Evolutionary conservation across 495 filamentous ascomycete species (phyloP).

Genomic region (Neurospora sp.): DNA sequence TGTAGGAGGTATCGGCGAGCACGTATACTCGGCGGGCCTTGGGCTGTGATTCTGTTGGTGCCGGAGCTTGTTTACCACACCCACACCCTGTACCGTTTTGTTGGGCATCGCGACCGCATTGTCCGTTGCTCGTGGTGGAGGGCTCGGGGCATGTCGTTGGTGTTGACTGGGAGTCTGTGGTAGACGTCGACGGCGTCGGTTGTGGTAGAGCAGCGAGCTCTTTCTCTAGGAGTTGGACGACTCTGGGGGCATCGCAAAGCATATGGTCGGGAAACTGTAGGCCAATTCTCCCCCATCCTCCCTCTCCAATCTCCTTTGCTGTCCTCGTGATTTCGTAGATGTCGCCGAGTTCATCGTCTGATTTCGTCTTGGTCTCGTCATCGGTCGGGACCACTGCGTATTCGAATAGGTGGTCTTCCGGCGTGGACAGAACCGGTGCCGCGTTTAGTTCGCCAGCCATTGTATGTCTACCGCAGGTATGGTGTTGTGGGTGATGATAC

Average conservation of each 20-base stretch:
- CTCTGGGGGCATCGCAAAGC: constrained; percentile 72
- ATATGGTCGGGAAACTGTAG: constrained; percentile 93
- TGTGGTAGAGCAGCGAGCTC: constrained; percentile 36
- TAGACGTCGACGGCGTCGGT: not conserved
- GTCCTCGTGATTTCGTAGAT: constrained; percentile 86
- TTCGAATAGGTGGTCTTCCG: constrained; percentile 71
- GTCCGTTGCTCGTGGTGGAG: not conserved
- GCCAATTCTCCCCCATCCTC: constrained; percentile 66
- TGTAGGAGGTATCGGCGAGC: constrained; percentile 92
- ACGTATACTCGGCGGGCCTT: constrained; percentile 50
- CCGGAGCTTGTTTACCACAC: not conserved
- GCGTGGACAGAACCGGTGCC: constrained; percentile 78
- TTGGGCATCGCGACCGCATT: not conserved
- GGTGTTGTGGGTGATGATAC: not conserved
- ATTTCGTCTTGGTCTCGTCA: constrained; percentile 27
- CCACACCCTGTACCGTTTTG: not conserved
- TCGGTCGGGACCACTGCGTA: constrained; percentile 18
- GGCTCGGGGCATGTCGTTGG: not conserved
- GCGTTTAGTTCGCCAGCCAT: constrained; percentile 30
- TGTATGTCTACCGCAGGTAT: not conserved
- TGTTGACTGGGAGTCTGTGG: not conserved
- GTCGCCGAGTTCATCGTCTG: constrained; percentile 61
- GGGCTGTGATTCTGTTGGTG: constrained; percentile 3
- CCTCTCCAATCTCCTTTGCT: constrained; percentile 56
- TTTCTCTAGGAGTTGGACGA: constrained; percentile 55